These are phyloP conservation scores for Cercospora beticola DNA, from an alignment of 2,329 filamentous ascomycete species.

Conservation along the genomic window DNA sequence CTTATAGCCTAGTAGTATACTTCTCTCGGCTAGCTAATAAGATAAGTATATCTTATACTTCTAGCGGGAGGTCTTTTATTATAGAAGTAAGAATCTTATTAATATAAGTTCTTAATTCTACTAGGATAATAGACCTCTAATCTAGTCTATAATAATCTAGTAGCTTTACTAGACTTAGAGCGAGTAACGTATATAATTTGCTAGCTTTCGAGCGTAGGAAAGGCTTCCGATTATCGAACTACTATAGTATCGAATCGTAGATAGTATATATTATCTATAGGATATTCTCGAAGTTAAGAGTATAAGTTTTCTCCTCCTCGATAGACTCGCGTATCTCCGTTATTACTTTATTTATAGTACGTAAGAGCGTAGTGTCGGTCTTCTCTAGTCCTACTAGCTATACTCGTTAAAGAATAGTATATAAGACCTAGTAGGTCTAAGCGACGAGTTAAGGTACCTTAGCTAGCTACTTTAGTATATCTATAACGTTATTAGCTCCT, in stretches of 20 bases:
- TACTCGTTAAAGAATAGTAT: no score
- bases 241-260: neutral
- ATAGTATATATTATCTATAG: neutral
- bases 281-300: neutral
- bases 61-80: neutral
- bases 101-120: neutral
- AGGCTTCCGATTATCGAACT: neutral
- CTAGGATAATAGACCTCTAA: neutral
- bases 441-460: no score
- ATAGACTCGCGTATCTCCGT: no score
- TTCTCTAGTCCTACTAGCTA: no score
- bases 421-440: no score
- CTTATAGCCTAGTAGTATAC: neutral
- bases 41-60: neutral
- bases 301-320: neutral
- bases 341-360: no score
- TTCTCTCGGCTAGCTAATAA: neutral
- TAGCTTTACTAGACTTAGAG: neutral
- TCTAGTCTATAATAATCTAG: neutral
- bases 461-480: no score
- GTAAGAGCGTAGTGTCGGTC: no score
- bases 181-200: neutral
- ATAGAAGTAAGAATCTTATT: neutral
- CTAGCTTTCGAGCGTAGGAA: neutral
- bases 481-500: no score